phyloP scores from a whole-genome alignment of 257 asterid genomes.

The Thymus quinquecostatus region DNA sequence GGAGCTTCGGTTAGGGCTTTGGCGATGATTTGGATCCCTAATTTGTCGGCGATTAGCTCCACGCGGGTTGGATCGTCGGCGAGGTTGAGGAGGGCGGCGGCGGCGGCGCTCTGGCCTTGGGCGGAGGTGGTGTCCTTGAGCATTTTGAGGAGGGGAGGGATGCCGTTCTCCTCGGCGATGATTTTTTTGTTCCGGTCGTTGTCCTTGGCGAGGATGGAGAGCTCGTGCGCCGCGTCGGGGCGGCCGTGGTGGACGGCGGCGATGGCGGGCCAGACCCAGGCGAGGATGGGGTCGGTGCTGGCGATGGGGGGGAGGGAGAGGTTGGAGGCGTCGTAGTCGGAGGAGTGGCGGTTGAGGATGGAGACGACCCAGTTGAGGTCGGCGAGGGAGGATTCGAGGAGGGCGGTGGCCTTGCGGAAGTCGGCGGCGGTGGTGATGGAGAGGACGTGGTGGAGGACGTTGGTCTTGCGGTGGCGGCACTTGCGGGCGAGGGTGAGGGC shows the following conservation, averaged over 20 bases:
- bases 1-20: conserved; percentile 45
- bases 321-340: conserved; percentile 23
- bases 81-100: conserved; percentile 44
- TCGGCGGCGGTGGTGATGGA: conserved; percentile 62
- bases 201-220: conserved; percentile 39
- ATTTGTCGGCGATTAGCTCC: conserved; percentile 32
- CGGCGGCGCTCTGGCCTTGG: conserved; percentile 57
- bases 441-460: conserved; percentile 57
- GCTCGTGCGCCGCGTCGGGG: conserved; percentile 48
- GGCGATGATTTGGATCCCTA: conserved; percentile 46
- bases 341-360: conserved; percentile 36
- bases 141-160: conserved; percentile 57
- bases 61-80: conserved; percentile 49
- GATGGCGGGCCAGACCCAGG: conserved; percentile 61
- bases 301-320: conserved; percentile 60
- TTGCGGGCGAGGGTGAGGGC: conserved; percentile 49
- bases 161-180: conserved; percentile 55
- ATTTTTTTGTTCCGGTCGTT: conserved; percentile 45
- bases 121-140: conserved; percentile 47
- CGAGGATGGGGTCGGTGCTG: conserved; percentile 51
- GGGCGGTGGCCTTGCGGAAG: conserved; percentile 41
- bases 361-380: conserved; percentile 58
- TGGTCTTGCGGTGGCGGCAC: conserved; percentile 51
- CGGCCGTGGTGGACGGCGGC: conserved; percentile 59
- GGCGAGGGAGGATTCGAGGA: conserved; percentile 50